phyloP scores from a whole-genome alignment of 495 filamentous ascomycete species.

The Clavariopsis aquatica region DNA sequence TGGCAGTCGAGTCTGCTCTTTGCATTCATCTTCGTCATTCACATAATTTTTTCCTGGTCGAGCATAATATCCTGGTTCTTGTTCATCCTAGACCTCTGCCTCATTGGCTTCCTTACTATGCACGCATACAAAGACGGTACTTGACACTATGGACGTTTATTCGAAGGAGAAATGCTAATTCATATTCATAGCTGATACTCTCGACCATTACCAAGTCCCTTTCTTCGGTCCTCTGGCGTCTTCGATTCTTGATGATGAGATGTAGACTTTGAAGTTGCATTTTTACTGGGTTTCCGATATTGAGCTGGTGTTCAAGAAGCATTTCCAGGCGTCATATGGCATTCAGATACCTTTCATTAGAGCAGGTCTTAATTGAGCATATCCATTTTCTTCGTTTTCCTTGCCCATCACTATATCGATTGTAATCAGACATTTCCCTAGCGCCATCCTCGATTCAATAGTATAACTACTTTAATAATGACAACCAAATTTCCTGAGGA shows the following conservation, averaged over 20 bases:
- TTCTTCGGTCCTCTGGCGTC: constrained; percentile 83
- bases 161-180: constrained; percentile 1
- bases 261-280: background rate
- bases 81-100: constrained; percentile 67
- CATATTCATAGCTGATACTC: constrained; percentile 66
- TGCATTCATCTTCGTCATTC: constrained; percentile 77
- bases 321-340: constrained; percentile 4
- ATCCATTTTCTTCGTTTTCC: background rate
- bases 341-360: constrained; percentile 1
- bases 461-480: no score
- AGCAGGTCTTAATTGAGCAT: background rate
- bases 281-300: background rate
- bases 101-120: constrained; percentile 76
- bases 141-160: constrained; percentile 8
- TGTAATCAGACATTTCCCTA: background rate
- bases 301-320: background rate
- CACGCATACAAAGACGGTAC: constrained; percentile 82
- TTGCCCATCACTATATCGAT: background rate
- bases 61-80: constrained; percentile 81
- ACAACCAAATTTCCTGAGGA: no score
- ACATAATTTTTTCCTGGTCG: constrained; percentile 84
- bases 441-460: background rate
- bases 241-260: constrained; percentile 87
- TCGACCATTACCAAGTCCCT: constrained; percentile 91
- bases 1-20: constrained; percentile 94